These are phyloP conservation scores for Basipetospora chlamydospora DNA, from an alignment of 2,329 filamentous ascomycete genomes.

Conservation along the genomic window DNA sequence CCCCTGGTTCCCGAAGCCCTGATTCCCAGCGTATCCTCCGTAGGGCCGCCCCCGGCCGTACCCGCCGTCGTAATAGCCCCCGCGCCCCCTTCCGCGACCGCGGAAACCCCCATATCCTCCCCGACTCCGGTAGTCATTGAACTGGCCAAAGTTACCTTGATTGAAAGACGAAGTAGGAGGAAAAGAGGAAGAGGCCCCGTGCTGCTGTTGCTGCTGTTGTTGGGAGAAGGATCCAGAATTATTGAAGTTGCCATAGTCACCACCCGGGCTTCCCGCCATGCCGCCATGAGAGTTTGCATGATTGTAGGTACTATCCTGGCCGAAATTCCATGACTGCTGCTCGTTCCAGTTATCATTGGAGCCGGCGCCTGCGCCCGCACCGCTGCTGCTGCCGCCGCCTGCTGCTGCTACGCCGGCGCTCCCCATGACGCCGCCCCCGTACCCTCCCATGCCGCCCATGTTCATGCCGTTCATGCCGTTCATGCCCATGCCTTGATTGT, in stretches of 20 bases:
- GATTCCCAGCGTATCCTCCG: constrained; percentile 13
- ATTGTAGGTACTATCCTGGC: constrained; percentile 85
- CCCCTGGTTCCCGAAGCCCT: constrained; percentile 10
- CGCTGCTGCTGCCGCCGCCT: constrained; percentile 39
- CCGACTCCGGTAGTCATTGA: constrained; percentile 63
- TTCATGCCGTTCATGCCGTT: constrained; percentile 45
- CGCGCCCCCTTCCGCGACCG: constrained; percentile 51
- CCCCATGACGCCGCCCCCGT: constrained; percentile 24
- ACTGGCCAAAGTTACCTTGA: constrained; percentile 67
- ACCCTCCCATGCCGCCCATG: constrained; percentile 56
- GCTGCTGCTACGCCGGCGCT: too few relatives aligned
- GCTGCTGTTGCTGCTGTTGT: constrained; percentile 19
- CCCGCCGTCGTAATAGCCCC: constrained; percentile 38
- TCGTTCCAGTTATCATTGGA: constrained; percentile 69
- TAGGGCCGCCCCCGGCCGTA: constrained; percentile 17
- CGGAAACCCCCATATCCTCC: constrained; percentile 44
- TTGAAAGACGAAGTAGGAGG: constrained; percentile 69
- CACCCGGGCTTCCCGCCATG: constrained; percentile 63
- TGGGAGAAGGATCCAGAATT: constrained; percentile 62
- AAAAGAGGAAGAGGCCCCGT: too few relatives aligned
- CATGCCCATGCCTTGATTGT: constrained; percentile 63
- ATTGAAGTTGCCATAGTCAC: constrained; percentile 70
- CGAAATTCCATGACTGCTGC: constrained; percentile 71
- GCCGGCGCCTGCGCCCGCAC: too few relatives aligned
- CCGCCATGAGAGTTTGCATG: constrained; percentile 70